Evolutionary conservation across 768 basidiomycete genomes (phyloP).

Genomic region (Dacryopinax primogenitus): DNA sequence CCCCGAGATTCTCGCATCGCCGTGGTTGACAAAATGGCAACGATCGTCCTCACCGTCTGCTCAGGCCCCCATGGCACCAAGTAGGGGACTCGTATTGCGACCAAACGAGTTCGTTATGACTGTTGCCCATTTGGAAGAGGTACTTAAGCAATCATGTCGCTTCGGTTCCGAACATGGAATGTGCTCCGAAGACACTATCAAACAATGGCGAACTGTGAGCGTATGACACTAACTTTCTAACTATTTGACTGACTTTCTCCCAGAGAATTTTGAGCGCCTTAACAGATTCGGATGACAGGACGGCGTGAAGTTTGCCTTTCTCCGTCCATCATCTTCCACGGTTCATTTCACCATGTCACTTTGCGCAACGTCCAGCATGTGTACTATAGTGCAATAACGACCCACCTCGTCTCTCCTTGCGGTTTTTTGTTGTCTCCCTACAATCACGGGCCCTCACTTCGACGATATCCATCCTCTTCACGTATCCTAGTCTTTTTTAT

Average conservation of each 20-base stretch:
- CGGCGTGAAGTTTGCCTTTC: not conserved
- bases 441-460: not conserved
- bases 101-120: not conserved
- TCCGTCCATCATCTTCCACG: not conserved
- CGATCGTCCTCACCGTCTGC: not conserved
- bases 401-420: not conserved
- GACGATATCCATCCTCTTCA: not conserved
- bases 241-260: not conserved
- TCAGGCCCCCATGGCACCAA: not conserved
- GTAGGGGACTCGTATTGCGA: not conserved
- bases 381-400: not conserved
- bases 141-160: not conserved
- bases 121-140: not conserved
- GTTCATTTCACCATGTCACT: not conserved
- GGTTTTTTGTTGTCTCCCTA: not conserved
- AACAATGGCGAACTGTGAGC: not conserved
- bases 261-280: not conserved
- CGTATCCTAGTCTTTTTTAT: not conserved
- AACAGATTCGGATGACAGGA: not conserved
- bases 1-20: slow-evolving; percentile 68
- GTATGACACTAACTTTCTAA: not conserved
- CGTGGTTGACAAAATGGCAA: slow-evolving; percentile 41
- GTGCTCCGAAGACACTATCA: not conserved
- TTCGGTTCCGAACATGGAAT: not conserved
- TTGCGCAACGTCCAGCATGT: not conserved